Evolutionary conservation across 2,329 filamentous ascomycete genomes (phyloP).

Genomic region (Arthrocladium fulminans): DNA sequence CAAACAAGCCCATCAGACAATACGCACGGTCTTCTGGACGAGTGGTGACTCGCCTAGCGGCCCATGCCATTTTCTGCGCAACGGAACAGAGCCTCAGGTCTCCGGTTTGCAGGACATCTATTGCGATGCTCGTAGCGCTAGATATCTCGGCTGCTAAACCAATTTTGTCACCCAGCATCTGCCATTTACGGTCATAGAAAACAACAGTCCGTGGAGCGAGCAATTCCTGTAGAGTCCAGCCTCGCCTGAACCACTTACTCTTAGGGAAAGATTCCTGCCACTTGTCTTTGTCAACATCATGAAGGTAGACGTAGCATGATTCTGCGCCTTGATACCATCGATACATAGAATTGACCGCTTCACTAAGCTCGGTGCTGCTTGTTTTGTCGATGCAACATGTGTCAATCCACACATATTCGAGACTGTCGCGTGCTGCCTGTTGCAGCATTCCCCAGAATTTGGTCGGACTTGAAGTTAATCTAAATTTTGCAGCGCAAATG

Average conservation of each 20-base stretch:
- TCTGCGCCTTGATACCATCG: conserved; percentile 17
- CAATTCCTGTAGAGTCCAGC: conserved; percentile 27
- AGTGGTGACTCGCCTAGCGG: conserved; percentile 17
- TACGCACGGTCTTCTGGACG: conserved; percentile 22
- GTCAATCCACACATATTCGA: conserved; percentile 19
- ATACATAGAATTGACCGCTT: conserved; percentile 22
- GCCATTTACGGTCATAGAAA: conserved; percentile 19
- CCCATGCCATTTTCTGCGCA: conserved; percentile 23
- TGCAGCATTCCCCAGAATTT: background rate
- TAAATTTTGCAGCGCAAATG: background rate
- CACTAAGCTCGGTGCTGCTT: conserved; percentile 20
- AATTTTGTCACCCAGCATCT: conserved; percentile 13
- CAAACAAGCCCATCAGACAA: conserved; percentile 22
- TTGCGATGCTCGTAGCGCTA: conserved; percentile 6
- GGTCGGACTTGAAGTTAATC: background rate
- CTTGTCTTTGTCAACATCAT: conserved; percentile 9
- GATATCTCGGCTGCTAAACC: background rate
- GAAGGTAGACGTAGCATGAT: conserved; percentile 19
- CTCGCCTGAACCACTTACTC: conserved; percentile 23
- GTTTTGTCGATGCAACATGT: conserved; percentile 24
- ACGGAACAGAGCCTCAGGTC: conserved; percentile 10
- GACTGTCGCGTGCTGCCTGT: background rate
- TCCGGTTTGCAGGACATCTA: conserved; percentile 2
- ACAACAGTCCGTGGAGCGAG: conserved; percentile 22
- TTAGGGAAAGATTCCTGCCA: background rate